These are phyloP conservation scores for Penicillium roqueforti DNA, from an alignment of 495 filamentous ascomycete species.

Conservation along the genomic window DNA sequence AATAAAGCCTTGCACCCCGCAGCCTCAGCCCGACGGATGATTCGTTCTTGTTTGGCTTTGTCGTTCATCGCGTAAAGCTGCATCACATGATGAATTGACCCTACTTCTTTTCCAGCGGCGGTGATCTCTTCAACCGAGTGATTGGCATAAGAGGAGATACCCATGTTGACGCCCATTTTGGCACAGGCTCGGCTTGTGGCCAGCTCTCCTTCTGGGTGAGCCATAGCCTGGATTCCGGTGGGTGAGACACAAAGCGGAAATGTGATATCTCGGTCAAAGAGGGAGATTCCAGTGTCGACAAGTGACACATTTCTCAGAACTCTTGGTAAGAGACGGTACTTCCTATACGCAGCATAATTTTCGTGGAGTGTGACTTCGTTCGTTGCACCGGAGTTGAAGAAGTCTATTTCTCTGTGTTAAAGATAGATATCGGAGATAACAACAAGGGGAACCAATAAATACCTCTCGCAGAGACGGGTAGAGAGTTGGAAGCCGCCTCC, in stretches of 20 bases:
- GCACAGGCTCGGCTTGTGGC: conserved; percentile 57
- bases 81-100: conserved; percentile 51
- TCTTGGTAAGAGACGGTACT: conserved; percentile 47
- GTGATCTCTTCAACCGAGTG: conserved; percentile 52
- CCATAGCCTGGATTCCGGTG: conserved; percentile 60
- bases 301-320: conserved; percentile 49
- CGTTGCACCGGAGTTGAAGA: conserved; percentile 47
- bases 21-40: conserved; percentile 36
- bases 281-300: conserved; percentile 36
- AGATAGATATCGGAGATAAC: neutral
- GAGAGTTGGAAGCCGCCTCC: conserved; percentile 10
- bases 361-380: conserved; percentile 43
- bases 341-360: conserved; percentile 40
- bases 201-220: conserved; percentile 63
- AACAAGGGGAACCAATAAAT: neutral
- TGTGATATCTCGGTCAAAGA: conserved; percentile 37
- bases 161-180: conserved; percentile 40
- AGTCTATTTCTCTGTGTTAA: conserved; percentile 26
- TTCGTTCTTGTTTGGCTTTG: conserved; percentile 52
- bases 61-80: conserved; percentile 74
- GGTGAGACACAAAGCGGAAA: conserved; percentile 50
- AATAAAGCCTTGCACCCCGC: conserved; percentile 60
- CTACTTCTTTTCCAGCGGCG: conserved; percentile 36
- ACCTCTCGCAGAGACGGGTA: conserved; percentile 17
- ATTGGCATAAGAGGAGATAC: conserved; percentile 52